phyloP scores from a whole-genome alignment of 495 filamentous ascomycete genomes.

The Chaetomium fimeti region DNA sequence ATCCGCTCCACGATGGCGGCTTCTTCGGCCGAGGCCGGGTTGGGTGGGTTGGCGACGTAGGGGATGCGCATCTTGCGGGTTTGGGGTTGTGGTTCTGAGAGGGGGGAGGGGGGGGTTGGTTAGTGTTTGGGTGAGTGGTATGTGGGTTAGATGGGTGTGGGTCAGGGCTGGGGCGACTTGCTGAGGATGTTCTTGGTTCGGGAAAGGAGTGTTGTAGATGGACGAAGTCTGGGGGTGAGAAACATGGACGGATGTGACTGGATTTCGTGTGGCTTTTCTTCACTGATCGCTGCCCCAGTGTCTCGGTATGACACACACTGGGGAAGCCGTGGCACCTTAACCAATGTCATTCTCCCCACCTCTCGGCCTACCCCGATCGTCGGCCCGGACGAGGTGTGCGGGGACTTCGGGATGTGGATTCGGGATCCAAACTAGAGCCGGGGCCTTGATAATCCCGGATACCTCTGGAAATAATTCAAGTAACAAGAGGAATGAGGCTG shows the following conservation, averaged over 20 bases:
- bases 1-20: conserved; percentile 61
- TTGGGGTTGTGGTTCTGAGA: conserved; percentile 16
- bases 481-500: too few species aligned
- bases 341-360: conserved; percentile 7
- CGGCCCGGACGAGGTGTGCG: conserved; percentile 18
- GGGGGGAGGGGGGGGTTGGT: background rate
- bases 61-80: conserved; percentile 64
- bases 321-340: background rate
- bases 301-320: background rate
- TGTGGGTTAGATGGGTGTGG: background rate
- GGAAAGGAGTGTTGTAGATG: background rate
- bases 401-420: conserved; percentile 16
- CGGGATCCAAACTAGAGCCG: conserved; percentile 13
- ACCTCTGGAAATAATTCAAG: too few species aligned
- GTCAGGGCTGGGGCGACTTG: background rate
- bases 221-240: background rate
- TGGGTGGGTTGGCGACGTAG: conserved; percentile 61
- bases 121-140: background rate
- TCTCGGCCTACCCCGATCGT: conserved; percentile 6
- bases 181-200: background rate
- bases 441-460: conserved; percentile 15
- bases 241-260: background rate
- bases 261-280: background rate
- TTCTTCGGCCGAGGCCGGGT: conserved; percentile 46
- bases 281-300: background rate